Evolutionary conservation across 2,329 filamentous ascomycete species (phyloP).

Genomic region (Aspergillus fumigatiaffinis): DNA sequence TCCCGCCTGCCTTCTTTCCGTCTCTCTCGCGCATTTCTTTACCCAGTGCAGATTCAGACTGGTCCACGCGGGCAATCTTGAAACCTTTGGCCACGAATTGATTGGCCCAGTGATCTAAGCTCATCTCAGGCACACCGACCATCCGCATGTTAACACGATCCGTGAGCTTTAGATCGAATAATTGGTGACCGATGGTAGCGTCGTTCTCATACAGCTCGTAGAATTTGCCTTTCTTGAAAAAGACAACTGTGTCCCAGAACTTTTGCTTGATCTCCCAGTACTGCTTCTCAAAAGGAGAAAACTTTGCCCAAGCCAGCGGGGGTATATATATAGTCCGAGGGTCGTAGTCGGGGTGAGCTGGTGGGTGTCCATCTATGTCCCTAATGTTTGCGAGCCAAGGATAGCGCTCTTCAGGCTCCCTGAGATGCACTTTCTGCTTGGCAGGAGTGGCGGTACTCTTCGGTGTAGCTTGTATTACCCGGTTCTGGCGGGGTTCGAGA

Average conservation of each 20-base stretch:
- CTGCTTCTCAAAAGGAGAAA: slow-evolving; percentile 94
- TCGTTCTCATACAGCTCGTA: slow-evolving; percentile 98
- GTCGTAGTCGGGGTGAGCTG: slow-evolving; percentile 82
- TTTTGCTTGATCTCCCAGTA: slow-evolving; percentile 99
- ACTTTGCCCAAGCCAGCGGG: slow-evolving; percentile 70
- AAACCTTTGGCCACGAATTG: slow-evolving; percentile 97
- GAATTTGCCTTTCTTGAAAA: slow-evolving; percentile 99
- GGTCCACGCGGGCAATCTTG: slow-evolving; percentile 95
- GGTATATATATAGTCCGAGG: slow-evolving; percentile 89
- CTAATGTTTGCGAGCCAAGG: slow-evolving; percentile 81
- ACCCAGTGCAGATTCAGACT: slow-evolving; percentile 89
- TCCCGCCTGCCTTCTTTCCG: slow-evolving; percentile 47
- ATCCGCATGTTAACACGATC: slow-evolving; percentile 99
- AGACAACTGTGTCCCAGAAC: slow-evolving; percentile 94
- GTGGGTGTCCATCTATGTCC: slow-evolving; percentile 78
- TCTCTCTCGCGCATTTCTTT: slow-evolving; percentile 99
- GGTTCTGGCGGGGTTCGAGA: slow-evolving; percentile 48
- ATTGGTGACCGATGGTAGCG: slow-evolving; percentile 89
- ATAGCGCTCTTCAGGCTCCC: slow-evolving; percentile 81
- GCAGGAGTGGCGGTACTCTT: slow-evolving; percentile 35
- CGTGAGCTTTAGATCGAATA: slow-evolving; percentile 96
- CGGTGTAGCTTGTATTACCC: slow-evolving; percentile 34
- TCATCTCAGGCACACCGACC: slow-evolving; percentile 95
- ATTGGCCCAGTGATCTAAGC: slow-evolving; percentile 94
- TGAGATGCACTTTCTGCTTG: slow-evolving; percentile 68